Conservation (phyloP, 495 filamentous ascomycete species). For the Aspergillus ellipticus region DNA sequence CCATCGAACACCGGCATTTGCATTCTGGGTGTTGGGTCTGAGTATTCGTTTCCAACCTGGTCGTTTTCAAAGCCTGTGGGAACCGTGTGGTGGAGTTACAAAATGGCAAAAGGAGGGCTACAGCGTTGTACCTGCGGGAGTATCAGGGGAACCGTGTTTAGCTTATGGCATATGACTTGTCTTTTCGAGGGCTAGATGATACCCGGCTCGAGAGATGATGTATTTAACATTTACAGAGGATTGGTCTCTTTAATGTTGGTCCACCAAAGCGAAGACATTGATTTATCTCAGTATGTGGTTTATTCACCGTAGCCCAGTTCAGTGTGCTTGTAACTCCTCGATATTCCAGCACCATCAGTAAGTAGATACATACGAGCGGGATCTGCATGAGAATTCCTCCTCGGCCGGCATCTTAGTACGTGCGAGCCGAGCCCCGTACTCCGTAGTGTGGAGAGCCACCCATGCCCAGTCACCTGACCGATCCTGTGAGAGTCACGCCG, state of each 20-base stretch:
- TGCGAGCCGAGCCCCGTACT: no score
- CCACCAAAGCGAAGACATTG: not conserved
- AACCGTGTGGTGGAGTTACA: slow-evolving; percentile 15
- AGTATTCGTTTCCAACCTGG: not conserved
- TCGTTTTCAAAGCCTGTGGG: slow-evolving; percentile 1
- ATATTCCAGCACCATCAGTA: not conserved
- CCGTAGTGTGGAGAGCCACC: no score
- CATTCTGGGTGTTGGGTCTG: slow-evolving; percentile 21
- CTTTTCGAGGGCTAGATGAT: slow-evolving; percentile 8
- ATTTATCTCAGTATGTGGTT: no score
- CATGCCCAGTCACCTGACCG: not conserved
- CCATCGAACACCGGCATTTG: slow-evolving; percentile 16
- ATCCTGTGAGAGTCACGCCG: no score
- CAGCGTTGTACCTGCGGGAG: slow-evolving; percentile 14
- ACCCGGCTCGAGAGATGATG: slow-evolving; percentile 11
- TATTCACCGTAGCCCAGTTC: no score
- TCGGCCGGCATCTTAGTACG: no score
- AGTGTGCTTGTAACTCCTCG: not conserved
- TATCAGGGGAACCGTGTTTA: slow-evolving; percentile 2
- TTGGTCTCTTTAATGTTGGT: not conserved
- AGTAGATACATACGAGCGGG: no score
- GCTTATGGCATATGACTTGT: not conserved
- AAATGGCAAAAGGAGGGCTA: slow-evolving; percentile 9
- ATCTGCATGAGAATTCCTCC: no score
- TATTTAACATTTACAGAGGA: slow-evolving; percentile 13